Evolutionary conservation across 805 yeast species (phyloP).

Genomic region (Debaryomyces prosopidis): DNA sequence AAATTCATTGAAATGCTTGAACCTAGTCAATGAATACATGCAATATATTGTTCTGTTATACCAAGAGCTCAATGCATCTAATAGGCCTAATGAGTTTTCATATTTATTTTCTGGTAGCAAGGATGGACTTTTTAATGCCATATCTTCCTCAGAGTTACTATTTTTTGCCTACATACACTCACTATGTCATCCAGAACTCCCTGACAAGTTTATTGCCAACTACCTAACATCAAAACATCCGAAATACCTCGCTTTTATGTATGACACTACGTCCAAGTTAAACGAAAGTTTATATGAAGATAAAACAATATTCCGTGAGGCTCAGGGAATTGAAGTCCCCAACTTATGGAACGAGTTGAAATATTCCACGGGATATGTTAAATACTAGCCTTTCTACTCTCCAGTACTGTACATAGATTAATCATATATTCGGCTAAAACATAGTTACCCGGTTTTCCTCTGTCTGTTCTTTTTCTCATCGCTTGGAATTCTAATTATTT

Average conservation of each 20-base stretch:
- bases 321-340: conserved; percentile 31
- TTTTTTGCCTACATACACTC: conserved; percentile 40
- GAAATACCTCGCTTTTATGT: conserved; percentile 18
- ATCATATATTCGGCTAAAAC: too few relatives aligned
- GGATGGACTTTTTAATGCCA: conserved; percentile 15
- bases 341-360: conserved; percentile 35
- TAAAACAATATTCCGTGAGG: conserved; percentile 16
- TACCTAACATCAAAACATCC: conserved; percentile 34
- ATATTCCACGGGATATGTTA: conserved; percentile 12
- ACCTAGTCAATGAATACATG: conserved; percentile 22
- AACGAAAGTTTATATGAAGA: conserved; percentile 1
- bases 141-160: conserved; percentile 36
- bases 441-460: conserved; percentile 5
- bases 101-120: conserved; percentile 1
- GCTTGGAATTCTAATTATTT: too few relatives aligned
- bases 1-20: conserved; percentile 32
- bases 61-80: conserved; percentile 10
- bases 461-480: too few relatives aligned
- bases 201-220: conserved; percentile 40
- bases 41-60: conserved; percentile 15
- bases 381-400: conserved; percentile 5
- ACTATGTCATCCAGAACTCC: conserved; percentile 31
- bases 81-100: background rate
- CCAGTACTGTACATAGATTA: too few relatives aligned
- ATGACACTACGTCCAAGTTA: background rate